Conservation (phyloP, 371 early-diverging fungal genomes). For the Mucor racemosus region DNA sequence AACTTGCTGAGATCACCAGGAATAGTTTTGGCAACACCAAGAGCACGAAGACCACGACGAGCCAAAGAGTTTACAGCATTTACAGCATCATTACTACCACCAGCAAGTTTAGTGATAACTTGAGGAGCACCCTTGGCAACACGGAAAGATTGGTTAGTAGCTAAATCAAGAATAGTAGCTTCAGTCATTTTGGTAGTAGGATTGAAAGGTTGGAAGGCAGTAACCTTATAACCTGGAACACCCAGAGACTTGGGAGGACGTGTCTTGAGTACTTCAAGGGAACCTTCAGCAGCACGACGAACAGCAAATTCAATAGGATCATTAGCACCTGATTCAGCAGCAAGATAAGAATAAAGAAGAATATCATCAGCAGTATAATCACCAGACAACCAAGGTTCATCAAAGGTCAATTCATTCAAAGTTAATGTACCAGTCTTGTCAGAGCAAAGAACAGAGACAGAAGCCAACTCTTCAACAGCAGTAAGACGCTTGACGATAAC, state of each 20-base stretch:
- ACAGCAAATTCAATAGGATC: constrained; percentile 89
- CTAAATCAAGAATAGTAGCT: constrained; percentile 73
- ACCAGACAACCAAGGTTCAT: constrained; percentile 76
- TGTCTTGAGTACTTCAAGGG: constrained; percentile 63
- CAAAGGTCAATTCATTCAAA: constrained; percentile 85
- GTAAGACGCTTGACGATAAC: constrained; percentile 95
- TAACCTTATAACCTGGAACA: constrained; percentile 75
- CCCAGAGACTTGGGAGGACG: constrained; percentile 56
- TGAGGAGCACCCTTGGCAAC: constrained; percentile 92
- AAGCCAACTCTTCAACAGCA: constrained; percentile 93
- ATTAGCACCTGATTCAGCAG: constrained; percentile 85
- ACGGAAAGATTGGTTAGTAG: constrained; percentile 72
- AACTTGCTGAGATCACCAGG: constrained; percentile 70
- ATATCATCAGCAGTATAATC: constrained; percentile 79
- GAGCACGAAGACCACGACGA: constrained; percentile 79
- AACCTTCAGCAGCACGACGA: constrained; percentile 75
- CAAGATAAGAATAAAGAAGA: constrained; percentile 76
- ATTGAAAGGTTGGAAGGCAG: constrained; percentile 83
- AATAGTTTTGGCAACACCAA: constrained; percentile 80
- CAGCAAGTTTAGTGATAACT: constrained; percentile 79
- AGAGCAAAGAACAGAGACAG: constrained; percentile 90
- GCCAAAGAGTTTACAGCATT: constrained; percentile 85
- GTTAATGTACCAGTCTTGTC: constrained; percentile 98
- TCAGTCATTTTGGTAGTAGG: constrained; percentile 84
- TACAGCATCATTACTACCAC: constrained; percentile 78